Evolutionary conservation across 495 filamentous ascomycete species (phyloP).

Genomic region (Xanthoparmelia taractica): DNA sequence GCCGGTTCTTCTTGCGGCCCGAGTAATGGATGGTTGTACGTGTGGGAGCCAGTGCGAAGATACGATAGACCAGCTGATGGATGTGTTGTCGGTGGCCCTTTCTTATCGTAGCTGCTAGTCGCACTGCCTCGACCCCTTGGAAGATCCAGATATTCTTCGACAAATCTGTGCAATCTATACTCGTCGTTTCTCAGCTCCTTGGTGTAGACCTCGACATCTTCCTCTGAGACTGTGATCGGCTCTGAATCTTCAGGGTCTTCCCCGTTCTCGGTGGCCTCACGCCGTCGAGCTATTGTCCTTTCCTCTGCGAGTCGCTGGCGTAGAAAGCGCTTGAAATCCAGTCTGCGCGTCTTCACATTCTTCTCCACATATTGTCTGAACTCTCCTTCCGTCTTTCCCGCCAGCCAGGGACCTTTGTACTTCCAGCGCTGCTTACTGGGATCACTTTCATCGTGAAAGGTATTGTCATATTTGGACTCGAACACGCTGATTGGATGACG

Average conservation of each 20-base stretch:
- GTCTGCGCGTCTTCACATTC: constrained; percentile 50
- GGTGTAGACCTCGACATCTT: constrained; percentile 53
- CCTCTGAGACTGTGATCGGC: constrained; percentile 40
- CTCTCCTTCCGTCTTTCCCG: constrained; percentile 61
- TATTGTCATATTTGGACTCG: constrained; percentile 43
- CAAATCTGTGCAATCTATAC: constrained; percentile 36
- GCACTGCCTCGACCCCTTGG: constrained; percentile 27
- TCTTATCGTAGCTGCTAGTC: constrained; percentile 39
- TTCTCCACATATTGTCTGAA: constrained; percentile 61
- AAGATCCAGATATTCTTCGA: constrained; percentile 45
- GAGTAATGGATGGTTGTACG: constrained; percentile 73
- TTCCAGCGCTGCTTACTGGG: constrained; percentile 54
- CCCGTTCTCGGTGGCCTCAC: constrained; percentile 44
- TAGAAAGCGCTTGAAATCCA: constrained; percentile 57
- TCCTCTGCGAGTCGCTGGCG: constrained; percentile 37
- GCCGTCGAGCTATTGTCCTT: constrained; percentile 36
- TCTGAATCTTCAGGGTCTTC: constrained; percentile 33
- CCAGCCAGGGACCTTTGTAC: constrained; percentile 74
- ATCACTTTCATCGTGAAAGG: constrained; percentile 32
- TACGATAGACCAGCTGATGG: constrained; percentile 88
- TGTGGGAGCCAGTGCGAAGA: constrained; percentile 57
- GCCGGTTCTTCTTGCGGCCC: constrained; percentile 61
- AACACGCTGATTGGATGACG: constrained; percentile 40
- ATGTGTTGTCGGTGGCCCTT: constrained; percentile 74
- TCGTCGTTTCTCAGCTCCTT: constrained; percentile 50